phyloP scores from a whole-genome alignment of 1,284 basidiomycete species.

The Puccinia triticina region DNA sequence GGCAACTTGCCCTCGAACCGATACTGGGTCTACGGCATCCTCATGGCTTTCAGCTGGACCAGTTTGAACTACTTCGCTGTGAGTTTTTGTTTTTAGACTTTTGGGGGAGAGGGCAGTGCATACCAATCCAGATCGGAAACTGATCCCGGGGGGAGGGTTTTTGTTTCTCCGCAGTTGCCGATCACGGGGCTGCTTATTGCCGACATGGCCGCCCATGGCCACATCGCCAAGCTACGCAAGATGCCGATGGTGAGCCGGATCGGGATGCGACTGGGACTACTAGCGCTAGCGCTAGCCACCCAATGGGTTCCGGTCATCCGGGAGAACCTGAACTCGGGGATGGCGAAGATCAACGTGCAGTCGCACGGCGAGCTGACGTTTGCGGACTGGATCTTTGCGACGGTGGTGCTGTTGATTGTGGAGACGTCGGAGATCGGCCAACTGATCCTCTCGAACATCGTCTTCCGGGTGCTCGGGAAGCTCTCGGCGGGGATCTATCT shows the following conservation, averaged over 20 bases:
- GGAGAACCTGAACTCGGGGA: slow-evolving; percentile 58
- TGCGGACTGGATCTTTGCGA: slow-evolving; percentile 58
- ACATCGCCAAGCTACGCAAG: slow-evolving; percentile 57
- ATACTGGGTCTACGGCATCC: slow-evolving; percentile 59
- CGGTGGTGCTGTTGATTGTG: slow-evolving; percentile 57
- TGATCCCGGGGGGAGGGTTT: too few relatives aligned
- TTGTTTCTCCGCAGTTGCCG: slow-evolving; percentile 31
- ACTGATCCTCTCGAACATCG: slow-evolving; percentile 57
- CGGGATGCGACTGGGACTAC: slow-evolving; percentile 55
- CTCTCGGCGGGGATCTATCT: slow-evolving; percentile 58
- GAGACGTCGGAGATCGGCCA: slow-evolving; percentile 59
- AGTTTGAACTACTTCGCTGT: slow-evolving; percentile 59
- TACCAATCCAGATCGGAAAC: too few relatives aligned
- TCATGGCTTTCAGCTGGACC: slow-evolving; percentile 59
- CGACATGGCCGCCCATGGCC: slow-evolving; percentile 59
- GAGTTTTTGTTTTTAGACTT: slow-evolving; percentile 27
- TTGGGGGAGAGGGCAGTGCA: too few relatives aligned
- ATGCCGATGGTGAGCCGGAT: slow-evolving; percentile 56
- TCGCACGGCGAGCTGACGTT: slow-evolving; percentile 57
- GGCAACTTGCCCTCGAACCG: slow-evolving; percentile 59
- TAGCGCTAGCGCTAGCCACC: slow-evolving; percentile 56
- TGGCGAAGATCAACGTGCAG: slow-evolving; percentile 57
- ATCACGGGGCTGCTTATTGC: slow-evolving; percentile 53
- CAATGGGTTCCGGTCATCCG: slow-evolving; percentile 58
- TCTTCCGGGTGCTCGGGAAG: slow-evolving; percentile 58